Conservation (phyloP, 352 stramenopile genomes). For the Globisporangium orthogonon region DNA sequence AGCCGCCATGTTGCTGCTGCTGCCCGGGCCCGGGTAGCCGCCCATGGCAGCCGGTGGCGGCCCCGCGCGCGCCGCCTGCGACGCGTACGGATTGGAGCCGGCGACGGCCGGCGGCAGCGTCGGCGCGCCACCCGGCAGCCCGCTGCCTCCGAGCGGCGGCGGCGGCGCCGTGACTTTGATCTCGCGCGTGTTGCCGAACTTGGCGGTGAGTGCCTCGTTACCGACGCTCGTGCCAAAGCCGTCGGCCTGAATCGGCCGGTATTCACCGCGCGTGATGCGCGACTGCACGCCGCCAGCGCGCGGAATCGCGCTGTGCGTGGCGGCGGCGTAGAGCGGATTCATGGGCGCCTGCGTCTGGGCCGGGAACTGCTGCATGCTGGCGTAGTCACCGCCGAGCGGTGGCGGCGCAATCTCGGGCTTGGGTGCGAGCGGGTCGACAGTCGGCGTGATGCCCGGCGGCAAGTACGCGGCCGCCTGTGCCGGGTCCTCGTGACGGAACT, state of each 20-base stretch:
- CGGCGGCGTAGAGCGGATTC: conserved; percentile 66
- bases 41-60: conserved; percentile 17
- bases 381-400: conserved; percentile 52
- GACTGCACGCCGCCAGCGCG: conserved; percentile 27
- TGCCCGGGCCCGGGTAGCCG: conserved; percentile 22
- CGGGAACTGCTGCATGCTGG: conserved; percentile 12
- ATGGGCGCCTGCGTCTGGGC: conserved; percentile 14
- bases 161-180: conserved; percentile 75
- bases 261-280: conserved; percentile 61
- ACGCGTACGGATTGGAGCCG: conserved; percentile 56
- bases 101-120: conserved; percentile 13
- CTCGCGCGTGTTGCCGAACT: conserved; percentile 84
- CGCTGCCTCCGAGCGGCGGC: conserved; percentile 20
- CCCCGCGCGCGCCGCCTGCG: conserved; percentile 15
- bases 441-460: conserved; percentile 72
- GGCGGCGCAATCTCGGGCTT: conserved; percentile 60
- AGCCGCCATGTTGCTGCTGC: conserved; percentile 2
- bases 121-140: conserved; percentile 9
- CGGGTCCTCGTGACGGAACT: conserved; percentile 85
- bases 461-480: conserved; percentile 46
- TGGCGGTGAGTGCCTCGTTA: conserved; percentile 84
- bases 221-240: conserved; percentile 87
- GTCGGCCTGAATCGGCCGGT: conserved; percentile 82
- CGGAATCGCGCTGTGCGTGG: conserved; percentile 79
- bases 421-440: conserved; percentile 54